phyloP scores from a whole-genome alignment of 805 yeast species.

The Yamadazyma akitaensis region DNA sequence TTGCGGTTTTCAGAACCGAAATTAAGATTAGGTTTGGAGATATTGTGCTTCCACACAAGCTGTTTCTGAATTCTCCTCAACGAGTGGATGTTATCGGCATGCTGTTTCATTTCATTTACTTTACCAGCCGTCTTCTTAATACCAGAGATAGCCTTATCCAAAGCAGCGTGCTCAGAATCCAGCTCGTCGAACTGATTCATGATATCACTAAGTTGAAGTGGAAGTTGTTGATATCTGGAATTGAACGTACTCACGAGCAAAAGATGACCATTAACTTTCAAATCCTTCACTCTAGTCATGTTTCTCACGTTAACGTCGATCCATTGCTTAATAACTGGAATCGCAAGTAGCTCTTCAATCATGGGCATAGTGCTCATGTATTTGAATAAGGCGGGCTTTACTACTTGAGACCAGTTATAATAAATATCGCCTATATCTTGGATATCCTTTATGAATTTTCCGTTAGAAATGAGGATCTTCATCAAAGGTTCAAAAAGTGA shows the following conservation, averaged over 20 bases:
- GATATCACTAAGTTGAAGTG: constrained; percentile 61
- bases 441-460: constrained; percentile 58
- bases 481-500: constrained; percentile 57
- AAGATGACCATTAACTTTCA: constrained; percentile 39
- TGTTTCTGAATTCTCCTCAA: constrained; percentile 52
- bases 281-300: constrained; percentile 46
- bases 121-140: constrained; percentile 53
- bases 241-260: constrained; percentile 42
- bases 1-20: constrained; percentile 53
- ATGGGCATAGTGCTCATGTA: constrained; percentile 74
- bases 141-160: constrained; percentile 52
- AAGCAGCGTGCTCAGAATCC: constrained; percentile 50
- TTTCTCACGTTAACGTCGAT: constrained; percentile 47
- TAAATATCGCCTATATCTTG: constrained; percentile 56
- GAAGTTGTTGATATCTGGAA: constrained; percentile 48
- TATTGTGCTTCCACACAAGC: constrained; percentile 49
- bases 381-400: constrained; percentile 49
- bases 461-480: constrained; percentile 54
- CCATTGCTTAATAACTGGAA: constrained; percentile 59
- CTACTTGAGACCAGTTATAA: constrained; percentile 59
- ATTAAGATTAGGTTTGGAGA: constrained; percentile 46
- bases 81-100: constrained; percentile 56
- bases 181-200: constrained; percentile 38
- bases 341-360: constrained; percentile 52
- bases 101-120: constrained; percentile 61